These are phyloP conservation scores for Remersonia thermophila DNA, from an alignment of 2,329 filamentous ascomycete genomes.

Conservation along the genomic window DNA sequence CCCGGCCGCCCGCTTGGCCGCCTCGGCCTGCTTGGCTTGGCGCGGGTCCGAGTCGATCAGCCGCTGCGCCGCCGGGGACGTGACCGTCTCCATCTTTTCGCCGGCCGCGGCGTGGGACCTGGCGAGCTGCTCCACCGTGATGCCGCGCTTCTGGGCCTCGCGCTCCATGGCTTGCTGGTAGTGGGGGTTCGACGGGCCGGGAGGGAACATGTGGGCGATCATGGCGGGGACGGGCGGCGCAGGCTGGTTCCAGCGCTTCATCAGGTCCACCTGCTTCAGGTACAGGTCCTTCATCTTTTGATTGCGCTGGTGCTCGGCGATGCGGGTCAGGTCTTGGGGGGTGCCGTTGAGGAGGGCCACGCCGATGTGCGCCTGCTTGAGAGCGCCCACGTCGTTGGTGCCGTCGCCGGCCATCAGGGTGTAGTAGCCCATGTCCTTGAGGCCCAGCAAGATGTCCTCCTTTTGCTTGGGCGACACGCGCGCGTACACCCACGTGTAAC, in stretches of 20 bases:
- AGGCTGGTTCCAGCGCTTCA: conserved; percentile 91
- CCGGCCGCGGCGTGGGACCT: conserved; percentile 38
- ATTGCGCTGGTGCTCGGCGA: conserved; percentile 84
- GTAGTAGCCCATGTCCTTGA: conserved; percentile 94
- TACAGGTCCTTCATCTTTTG: conserved; percentile 98
- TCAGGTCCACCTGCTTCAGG: conserved; percentile 84
- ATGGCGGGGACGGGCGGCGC: conserved; percentile 79
- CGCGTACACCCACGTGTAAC: conserved; percentile 94
- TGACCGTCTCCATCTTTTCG: conserved; percentile 44
- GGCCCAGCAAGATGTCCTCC: conserved; percentile 90
- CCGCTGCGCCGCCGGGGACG: conserved; percentile 52
- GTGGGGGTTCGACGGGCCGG: conserved; percentile 83
- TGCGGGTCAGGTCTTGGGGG: conserved; percentile 77
- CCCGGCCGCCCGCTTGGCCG: conserved; percentile 58
- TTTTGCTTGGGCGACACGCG: conserved; percentile 98
- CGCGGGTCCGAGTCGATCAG: conserved; percentile 41
- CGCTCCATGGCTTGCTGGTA: conserved; percentile 84
- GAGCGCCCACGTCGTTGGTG: conserved; percentile 92
- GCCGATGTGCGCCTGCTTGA: conserved; percentile 97
- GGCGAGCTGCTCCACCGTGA: conserved; percentile 46
- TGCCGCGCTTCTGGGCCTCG: conserved; percentile 68
- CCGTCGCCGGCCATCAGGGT: conserved; percentile 98
- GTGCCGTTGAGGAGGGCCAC: conserved; percentile 93
- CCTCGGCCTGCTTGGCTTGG: conserved; percentile 50
- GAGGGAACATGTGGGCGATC: conserved; percentile 90